Evolutionary conservation across 2,329 filamentous ascomycete genomes (phyloP).

Genomic region (Ophioceras dolichostomum): DNA sequence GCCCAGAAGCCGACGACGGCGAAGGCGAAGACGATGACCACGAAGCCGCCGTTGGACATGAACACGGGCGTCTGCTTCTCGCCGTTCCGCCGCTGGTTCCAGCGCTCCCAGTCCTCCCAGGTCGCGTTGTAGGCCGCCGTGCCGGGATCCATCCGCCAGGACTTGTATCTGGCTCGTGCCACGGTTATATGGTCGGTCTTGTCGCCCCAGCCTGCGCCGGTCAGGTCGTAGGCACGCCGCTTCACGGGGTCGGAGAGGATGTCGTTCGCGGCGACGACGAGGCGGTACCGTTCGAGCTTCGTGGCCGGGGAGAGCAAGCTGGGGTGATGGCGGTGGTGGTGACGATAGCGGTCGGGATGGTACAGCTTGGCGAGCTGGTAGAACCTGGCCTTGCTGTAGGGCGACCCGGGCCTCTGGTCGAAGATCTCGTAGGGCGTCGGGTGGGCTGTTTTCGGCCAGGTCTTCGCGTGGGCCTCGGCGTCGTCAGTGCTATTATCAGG

Average conservation of each 20-base stretch:
- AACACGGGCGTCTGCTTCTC: slow-evolving; percentile 43
- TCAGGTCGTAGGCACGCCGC: slow-evolving; percentile 69
- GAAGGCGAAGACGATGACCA: slow-evolving; percentile 56
- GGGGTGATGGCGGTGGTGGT: slow-evolving; percentile 25
- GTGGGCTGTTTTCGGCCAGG: slow-evolving; percentile 34
- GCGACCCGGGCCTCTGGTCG: slow-evolving; percentile 36
- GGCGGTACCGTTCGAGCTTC: slow-evolving; percentile 77
- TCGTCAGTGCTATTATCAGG: too few relatives aligned
- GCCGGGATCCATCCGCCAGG: slow-evolving; percentile 35
- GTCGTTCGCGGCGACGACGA: slow-evolving; percentile 78
- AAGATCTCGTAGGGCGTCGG: slow-evolving; percentile 92
- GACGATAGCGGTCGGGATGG: slow-evolving; percentile 63
- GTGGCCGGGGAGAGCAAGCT: slow-evolving; percentile 44
- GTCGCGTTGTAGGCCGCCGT: slow-evolving; percentile 63
- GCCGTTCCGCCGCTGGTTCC: slow-evolving; percentile 46
- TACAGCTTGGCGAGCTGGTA: slow-evolving; percentile 92
- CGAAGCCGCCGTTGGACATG: slow-evolving; percentile 71
- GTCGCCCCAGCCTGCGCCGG: slow-evolving; percentile 67
- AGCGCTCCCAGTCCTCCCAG: slow-evolving; percentile 95
- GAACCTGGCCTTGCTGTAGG: slow-evolving; percentile 75
- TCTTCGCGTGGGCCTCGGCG: too few relatives aligned
- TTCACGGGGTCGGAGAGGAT: slow-evolving; percentile 74
- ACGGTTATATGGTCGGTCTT: slow-evolving; percentile 41
- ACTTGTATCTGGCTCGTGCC: slow-evolving; percentile 26
- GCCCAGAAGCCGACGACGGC: slow-evolving; percentile 58